Base-by-base conservation (phyloP, 2,329 filamentous ascomycete genomes). In the Zarea fungicola region DNA sequence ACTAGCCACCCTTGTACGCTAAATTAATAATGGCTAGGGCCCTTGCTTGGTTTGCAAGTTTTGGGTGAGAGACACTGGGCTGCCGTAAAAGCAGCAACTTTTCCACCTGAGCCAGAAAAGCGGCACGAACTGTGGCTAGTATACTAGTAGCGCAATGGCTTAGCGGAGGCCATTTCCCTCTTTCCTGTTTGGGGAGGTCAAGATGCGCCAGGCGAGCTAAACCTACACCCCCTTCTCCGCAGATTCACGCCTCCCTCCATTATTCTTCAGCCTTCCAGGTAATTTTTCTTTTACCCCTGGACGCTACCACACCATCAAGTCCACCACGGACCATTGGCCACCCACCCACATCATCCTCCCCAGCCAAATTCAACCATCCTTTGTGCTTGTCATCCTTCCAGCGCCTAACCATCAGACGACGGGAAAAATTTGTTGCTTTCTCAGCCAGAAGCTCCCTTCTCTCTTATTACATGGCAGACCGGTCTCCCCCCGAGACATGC, bases 41-140 rank as follows among this genome's bases (percentile, higher is more conserved):
- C 10, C 22, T 19, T 29, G 8, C 10, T 43, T 6, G 28, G 29
- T 10, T 9, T 5, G 16, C 8, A 13, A n/a, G n/a, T n/a, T n/a
- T n/a, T n/a, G n/a, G n/a, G n/a, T n/a, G n/a, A n/a, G n/a, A n/a
- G n/a, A n/a, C n/a, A n/a, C n/a, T n/a, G n/a, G n/a, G n/a, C n/a
- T n/a, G n/a, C 16, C 6, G n/a, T 35, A 42, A 48, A 48, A 42
- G 46, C 46, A 48, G 45, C 45, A 48, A 26, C 29, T 42, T 34
- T 34, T n/a, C n/a, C 36, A 5, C n/a, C 22, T 10, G 22, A 19
- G 34, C 19, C 28, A 25, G 36, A 47, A 47, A 41, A 47, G 44
- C 44, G 21, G 44, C 44, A 47, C 23, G 14, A 34, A n/a, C 13
- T 49, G 47, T 49, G 47, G 47, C 47, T 49, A 32, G 47, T n/a